Evolutionary conservation across 257 asterid species (phyloP).

Genomic region (Rehmannia glutinosa): DNA sequence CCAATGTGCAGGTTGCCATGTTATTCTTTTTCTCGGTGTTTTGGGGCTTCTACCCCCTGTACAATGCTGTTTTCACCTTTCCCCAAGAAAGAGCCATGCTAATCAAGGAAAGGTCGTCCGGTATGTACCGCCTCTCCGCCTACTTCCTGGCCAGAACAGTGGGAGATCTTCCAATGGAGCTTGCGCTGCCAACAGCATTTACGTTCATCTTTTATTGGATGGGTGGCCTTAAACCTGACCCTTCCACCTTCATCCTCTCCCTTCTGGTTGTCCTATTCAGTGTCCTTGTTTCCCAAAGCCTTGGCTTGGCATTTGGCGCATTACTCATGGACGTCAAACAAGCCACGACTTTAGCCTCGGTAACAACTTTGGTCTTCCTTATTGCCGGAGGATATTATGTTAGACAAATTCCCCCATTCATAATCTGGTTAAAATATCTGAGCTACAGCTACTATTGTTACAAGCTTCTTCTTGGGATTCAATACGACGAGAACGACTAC

Average conservation of each 20-base stretch:
- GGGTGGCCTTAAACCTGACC: conserved; percentile 78
- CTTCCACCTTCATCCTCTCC: conserved; percentile 49
- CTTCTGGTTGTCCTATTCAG: conserved; percentile 62
- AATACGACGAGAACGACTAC: conserved; percentile 44
- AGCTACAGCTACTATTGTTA: conserved; percentile 70
- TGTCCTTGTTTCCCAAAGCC: conserved; percentile 70
- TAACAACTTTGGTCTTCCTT: conserved; percentile 62
- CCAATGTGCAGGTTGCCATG: conserved; percentile 56
- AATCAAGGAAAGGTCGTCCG: conserved; percentile 70
- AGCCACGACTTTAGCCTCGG: conserved; percentile 76
- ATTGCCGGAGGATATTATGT: conserved; percentile 80
- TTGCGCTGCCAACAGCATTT: conserved; percentile 68
- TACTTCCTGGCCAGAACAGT: conserved; percentile 67
- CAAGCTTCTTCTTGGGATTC: conserved; percentile 73
- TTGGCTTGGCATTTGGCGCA: conserved; percentile 76
- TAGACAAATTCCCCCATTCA: conserved; percentile 62
- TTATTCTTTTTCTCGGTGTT: conserved; percentile 73
- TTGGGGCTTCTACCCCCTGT: conserved; percentile 84
- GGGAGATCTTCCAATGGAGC: conserved; percentile 72
- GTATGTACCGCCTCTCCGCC: conserved; percentile 77
- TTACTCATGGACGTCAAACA: conserved; percentile 73
- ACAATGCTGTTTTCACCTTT: conserved; percentile 73
- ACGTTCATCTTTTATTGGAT: conserved; percentile 76
- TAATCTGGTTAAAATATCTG: conserved; percentile 61
- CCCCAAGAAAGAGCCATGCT: conserved; percentile 78